Percentiles rank a stretch among this genome's conserved stretches.
Conservation (phyloP, 2,329 filamentous ascomycete species). For the Trichoderma simmonsii region DNA sequence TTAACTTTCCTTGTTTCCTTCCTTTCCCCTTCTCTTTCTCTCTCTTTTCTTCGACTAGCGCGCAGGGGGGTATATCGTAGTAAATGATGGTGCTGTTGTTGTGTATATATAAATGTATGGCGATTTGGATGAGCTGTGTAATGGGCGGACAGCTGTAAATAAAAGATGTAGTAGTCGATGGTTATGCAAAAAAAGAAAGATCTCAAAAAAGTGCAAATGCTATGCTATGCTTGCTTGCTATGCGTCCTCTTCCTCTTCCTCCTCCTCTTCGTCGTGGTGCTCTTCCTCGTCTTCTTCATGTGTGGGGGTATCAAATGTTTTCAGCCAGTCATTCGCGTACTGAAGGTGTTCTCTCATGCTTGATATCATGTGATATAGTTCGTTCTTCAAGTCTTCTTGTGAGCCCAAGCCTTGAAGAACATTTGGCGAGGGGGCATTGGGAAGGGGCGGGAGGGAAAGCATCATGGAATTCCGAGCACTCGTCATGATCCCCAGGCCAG, state of each 20-base stretch:
- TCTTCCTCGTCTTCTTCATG: background rate
- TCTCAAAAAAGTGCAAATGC: background rate
- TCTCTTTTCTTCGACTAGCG: background rate
- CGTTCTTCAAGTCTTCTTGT: conserved; percentile 16
- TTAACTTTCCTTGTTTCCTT: background rate
- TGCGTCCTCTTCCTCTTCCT: background rate
- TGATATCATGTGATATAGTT: conserved; percentile 14
- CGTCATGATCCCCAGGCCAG: conserved; percentile 15
- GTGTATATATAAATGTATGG: background rate
- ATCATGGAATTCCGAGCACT: conserved; percentile 5
- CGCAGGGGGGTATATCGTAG: background rate
- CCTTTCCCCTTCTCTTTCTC: background rate
- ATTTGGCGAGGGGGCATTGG: conserved; percentile 4
- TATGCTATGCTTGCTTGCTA: background rate
- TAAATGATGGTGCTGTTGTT: background rate
- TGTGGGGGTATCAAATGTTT: conserved; percentile 4
- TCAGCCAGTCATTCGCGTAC: conserved; percentile 18
- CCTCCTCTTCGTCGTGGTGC: background rate
- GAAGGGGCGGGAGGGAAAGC: conserved; percentile 9
- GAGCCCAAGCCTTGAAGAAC: conserved; percentile 13
- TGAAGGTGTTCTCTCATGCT: conserved; percentile 19
- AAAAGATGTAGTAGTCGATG: background rate
- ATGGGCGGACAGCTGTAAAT: background rate
- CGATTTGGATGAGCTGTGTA: background rate
- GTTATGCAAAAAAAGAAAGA: background rate